Percentiles rank a stretch among this genome's conserved stretches.
phyloP scores from a whole-genome alignment of 169 alveolate genomes.

The Cryptosporidium sp. region DNA sequence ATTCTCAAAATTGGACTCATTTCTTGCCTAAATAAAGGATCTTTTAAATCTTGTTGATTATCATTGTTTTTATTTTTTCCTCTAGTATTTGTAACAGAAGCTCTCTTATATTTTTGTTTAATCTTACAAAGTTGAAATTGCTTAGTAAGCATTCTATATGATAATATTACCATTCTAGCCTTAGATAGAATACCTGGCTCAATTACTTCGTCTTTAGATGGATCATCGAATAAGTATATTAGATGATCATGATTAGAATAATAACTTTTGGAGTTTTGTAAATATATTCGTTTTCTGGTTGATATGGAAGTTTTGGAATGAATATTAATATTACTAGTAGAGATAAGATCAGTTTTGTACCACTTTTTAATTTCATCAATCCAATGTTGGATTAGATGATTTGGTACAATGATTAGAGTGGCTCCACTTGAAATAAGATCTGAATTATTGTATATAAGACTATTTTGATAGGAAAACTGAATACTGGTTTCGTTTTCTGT shows the following conservation, averaged over 20 bases:
- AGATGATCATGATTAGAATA: background rate
- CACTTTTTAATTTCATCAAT: constrained; percentile 49
- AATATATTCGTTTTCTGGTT: too few species aligned
- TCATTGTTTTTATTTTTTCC: background rate
- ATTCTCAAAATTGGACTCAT: constrained; percentile 45
- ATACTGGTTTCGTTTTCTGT: too few species aligned
- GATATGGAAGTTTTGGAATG: background rate
- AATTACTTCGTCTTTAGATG: constrained; percentile 14
- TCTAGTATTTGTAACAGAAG: background rate
- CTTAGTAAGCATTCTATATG: constrained; percentile 70
- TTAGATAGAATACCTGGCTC: background rate
- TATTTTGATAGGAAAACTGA: too few species aligned
- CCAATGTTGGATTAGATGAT: constrained; percentile 69
- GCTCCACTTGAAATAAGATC: constrained; percentile 25
- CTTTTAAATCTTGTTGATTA: background rate
- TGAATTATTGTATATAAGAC: background rate
- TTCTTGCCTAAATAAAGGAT: constrained; percentile 9
- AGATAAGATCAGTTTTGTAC: constrained; percentile 14
- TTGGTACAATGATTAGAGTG: constrained; percentile 54
- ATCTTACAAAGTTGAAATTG: constrained; percentile 55
- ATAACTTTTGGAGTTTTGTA: too few species aligned
- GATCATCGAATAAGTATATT: constrained; percentile 49
- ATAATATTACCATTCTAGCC: constrained; percentile 22
- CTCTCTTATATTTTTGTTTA: constrained; percentile 43
- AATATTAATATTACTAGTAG: background rate